These are phyloP conservation scores for Ceratocystiopsis minuta DNA, from an alignment of 2,329 filamentous ascomycete species.

Conservation along the genomic window DNA sequence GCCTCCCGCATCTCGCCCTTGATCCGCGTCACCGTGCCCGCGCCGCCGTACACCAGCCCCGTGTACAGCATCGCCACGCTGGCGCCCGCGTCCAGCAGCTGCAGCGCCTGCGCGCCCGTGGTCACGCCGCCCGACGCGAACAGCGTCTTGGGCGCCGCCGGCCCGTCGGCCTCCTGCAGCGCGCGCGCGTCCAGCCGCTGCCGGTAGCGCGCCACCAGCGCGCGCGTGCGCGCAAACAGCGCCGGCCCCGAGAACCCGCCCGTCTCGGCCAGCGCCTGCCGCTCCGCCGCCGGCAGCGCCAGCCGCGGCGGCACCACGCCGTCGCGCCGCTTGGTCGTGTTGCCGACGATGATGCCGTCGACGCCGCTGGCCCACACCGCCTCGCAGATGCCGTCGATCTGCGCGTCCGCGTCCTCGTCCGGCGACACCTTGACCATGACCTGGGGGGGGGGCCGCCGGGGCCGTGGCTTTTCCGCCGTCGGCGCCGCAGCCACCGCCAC, in stretches of 20 bases:
- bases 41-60: conserved; percentile 44
- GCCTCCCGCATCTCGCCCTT: conserved; percentile 40
- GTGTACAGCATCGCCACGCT: conserved; percentile 89
- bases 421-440: conserved; percentile 99
- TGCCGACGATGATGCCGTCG: conserved; percentile 90
- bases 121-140: conserved; percentile 91
- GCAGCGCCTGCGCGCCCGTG: conserved; percentile 64
- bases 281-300: conserved; percentile 46
- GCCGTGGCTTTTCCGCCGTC: too few species aligned
- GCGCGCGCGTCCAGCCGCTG: conserved; percentile 37
- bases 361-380: conserved; percentile 72
- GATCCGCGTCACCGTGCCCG: conserved; percentile 45
- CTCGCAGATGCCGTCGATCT: conserved; percentile 75
- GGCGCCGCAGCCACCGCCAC: too few species aligned
- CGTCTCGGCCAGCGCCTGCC: conserved; percentile 50
- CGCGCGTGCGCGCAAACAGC: conserved; percentile 64
- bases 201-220: conserved; percentile 65
- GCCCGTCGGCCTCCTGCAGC: conserved; percentile 14
- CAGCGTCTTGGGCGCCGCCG: conserved; percentile 46
- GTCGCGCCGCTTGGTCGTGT: conserved; percentile 76
- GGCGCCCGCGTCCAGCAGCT: conserved; percentile 74
- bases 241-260: conserved; percentile 85
- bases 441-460: conserved; percentile 48
- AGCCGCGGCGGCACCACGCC: conserved; percentile 51
- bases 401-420: conserved; percentile 72